These are phyloP conservation scores for Diplosphaera chodatii DNA, from an alignment of 139 green algal species.

Conservation along the genomic window DNA sequence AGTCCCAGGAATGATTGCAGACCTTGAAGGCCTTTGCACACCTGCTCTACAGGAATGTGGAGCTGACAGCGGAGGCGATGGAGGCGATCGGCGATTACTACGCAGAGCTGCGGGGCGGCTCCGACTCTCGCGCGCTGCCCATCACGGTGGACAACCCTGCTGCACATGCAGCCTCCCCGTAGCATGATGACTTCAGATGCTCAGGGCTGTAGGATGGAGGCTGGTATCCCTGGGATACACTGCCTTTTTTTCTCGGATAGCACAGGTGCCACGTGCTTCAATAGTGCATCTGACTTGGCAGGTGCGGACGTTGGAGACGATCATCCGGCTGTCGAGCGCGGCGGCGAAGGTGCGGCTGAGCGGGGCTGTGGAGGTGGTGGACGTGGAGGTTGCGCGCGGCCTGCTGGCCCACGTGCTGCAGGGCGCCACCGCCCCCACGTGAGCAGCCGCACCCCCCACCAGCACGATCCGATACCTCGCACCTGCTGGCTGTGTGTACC, in stretches of 20 bases:
- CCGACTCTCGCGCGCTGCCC: conserved; percentile 35
- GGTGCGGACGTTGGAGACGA: conserved; percentile 83
- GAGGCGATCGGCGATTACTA: conserved; percentile 84
- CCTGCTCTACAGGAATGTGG: conserved; percentile 30
- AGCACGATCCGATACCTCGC: too few relatives aligned
- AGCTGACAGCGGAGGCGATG: conserved; percentile 48
- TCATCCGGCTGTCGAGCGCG: conserved; percentile 93
- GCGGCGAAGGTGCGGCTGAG: conserved; percentile 76
- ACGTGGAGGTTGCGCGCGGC: conserved; percentile 27
- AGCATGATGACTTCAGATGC: too few relatives aligned
- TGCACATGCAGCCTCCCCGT: too few relatives aligned
- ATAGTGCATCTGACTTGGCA: too few relatives aligned
- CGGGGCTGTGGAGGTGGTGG: conserved; percentile 15
- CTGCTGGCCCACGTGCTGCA: conserved; percentile 8
- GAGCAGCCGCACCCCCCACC: too few relatives aligned
- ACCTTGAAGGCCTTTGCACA: too few relatives aligned
- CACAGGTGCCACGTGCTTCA: too few relatives aligned
- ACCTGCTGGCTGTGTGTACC: too few relatives aligned
- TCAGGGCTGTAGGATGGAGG: too few relatives aligned
- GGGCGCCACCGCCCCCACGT: background rate
- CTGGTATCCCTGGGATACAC: too few relatives aligned
- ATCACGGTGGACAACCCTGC: conserved; percentile 38
- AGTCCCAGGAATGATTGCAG: too few relatives aligned
- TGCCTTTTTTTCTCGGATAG: too few relatives aligned
- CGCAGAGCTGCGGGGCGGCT: conserved; percentile 56